phyloP scores from a whole-genome alignment of 1,139 yeast genomes.

The Magnusiomyces clavatus region DNA sequence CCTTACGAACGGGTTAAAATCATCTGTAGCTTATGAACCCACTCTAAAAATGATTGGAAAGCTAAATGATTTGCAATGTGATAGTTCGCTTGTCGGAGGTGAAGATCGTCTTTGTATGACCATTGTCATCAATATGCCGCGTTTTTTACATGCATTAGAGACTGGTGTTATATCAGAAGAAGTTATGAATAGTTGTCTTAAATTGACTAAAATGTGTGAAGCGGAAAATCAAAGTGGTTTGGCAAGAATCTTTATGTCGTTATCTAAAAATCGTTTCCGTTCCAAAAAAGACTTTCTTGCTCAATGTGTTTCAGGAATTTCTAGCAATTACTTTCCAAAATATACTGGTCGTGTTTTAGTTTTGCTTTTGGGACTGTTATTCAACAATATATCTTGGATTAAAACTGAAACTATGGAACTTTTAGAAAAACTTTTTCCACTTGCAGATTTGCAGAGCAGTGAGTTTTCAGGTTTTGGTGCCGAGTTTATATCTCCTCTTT shows the following conservation, averaged over 20 bases:
- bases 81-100: constrained; percentile 54
- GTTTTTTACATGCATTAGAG: constrained; percentile 75
- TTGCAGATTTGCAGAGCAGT: constrained; percentile 66
- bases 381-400: constrained; percentile 73
- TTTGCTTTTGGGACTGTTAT: constrained; percentile 65
- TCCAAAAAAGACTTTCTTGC: constrained; percentile 81
- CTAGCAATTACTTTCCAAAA: constrained; percentile 61
- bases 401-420: constrained; percentile 71
- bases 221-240: constrained; percentile 50
- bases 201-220: constrained; percentile 55
- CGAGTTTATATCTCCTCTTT: constrained; percentile 81
- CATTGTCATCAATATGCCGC: constrained; percentile 70
- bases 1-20: constrained; percentile 73
- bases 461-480: constrained; percentile 92
- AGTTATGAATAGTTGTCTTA: constrained; percentile 20
- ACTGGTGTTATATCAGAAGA: constrained; percentile 39
- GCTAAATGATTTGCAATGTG: constrained; percentile 56
- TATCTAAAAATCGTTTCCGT: constrained; percentile 71
- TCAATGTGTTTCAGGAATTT: constrained; percentile 67
- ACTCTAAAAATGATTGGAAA: constrained; percentile 68
- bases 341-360: constrained; percentile 70
- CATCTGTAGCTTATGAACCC: constrained; percentile 72
- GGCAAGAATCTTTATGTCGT: constrained; percentile 66
- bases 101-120: constrained; percentile 64
- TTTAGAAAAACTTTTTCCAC: constrained; percentile 65